Base-by-base conservation (phyloP, 2,329 filamentous ascomycete genomes). In the Atkinsonella hypoxylon region DNA sequence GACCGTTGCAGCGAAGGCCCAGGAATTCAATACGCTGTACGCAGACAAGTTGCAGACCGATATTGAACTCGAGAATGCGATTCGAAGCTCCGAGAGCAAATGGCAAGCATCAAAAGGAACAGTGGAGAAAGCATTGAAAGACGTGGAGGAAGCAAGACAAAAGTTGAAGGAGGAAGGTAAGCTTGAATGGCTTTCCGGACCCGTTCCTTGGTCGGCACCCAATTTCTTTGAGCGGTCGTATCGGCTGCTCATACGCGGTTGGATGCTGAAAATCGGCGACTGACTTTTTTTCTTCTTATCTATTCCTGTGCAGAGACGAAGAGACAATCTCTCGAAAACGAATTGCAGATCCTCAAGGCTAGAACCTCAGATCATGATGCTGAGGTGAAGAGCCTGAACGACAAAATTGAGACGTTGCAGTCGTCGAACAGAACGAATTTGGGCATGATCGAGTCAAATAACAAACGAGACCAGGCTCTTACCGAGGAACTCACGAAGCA, bases 341-440 rank as follows among this genome's bases (percentile, higher is more conserved):
- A 97, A 64, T 76, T 97, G 1, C 83, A 90, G 59, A 71, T 78
- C 11, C 74, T 94, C 52, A 90, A 87, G 59, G 82, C 87, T 0
- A 85, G 85, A 4, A 83, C 81, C 18, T 82, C 83, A 1, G 83
- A 82, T 53, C 85, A 88, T 2, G 81, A 85, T 53, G 82, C 84
- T 31, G 85, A 90, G 60, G 78, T 87, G 52, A 83, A 87, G 59
- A 80, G 81, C 2, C 76, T 98, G 13, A 84, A 87, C 60, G 81
- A 87, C 53, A 89, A 91, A 59, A 89, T 98, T 60, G 74, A 84
- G 46, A 87, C 88, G 0, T 80, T 98, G 2, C 90, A 98, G 67
- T 83, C 87, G 0, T 93, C 91, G 7, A 97, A 95, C 63, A 85
- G 93, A 54, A 91, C 96, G 56, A 91, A 89, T 13, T 71, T 97